Percentiles rank a stretch among this genome's conserved stretches.
phyloP scores from a whole-genome alignment of 441 rosid species.

The Rhodomyrtus psidioides region DNA sequence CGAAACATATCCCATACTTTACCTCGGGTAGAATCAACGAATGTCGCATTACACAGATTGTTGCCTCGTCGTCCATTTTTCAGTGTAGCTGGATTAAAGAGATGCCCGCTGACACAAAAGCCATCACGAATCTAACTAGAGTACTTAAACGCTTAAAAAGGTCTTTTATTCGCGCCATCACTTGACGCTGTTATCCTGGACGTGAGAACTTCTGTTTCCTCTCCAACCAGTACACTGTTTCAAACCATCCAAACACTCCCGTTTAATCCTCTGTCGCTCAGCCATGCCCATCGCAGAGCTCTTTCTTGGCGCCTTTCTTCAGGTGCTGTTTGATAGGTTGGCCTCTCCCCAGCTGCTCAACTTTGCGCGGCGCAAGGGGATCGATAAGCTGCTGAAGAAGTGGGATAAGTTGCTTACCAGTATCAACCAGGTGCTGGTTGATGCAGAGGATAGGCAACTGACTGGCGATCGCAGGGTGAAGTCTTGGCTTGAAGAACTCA shows the following conservation, averaged over 20 bases:
- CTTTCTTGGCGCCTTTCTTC: no score
- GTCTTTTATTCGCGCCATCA: background rate
- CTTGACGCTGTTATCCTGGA: background rate
- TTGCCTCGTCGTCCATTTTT: no score
- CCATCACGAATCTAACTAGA: background rate
- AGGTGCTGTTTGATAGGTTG: background rate
- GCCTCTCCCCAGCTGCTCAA: background rate
- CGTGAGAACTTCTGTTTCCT: background rate
- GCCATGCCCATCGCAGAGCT: background rate
- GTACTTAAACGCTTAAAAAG: background rate
- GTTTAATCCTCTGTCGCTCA: background rate
- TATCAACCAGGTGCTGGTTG: rapidly evolving
- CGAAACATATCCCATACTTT: background rate
- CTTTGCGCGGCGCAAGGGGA: background rate
- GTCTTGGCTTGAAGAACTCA: background rate
- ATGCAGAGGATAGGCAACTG: background rate
- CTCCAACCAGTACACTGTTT: background rate
- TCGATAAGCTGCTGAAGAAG: background rate
- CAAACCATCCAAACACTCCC: background rate
- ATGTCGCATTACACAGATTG: background rate
- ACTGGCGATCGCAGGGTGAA: rapidly evolving
- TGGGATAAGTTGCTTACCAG: background rate
- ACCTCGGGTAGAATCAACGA: background rate
- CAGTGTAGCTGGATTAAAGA: background rate
- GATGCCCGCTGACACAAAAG: background rate